Evolutionary conservation across 2,329 filamentous ascomycete species (phyloP).

Genomic region (Colletotrichum filicis): DNA sequence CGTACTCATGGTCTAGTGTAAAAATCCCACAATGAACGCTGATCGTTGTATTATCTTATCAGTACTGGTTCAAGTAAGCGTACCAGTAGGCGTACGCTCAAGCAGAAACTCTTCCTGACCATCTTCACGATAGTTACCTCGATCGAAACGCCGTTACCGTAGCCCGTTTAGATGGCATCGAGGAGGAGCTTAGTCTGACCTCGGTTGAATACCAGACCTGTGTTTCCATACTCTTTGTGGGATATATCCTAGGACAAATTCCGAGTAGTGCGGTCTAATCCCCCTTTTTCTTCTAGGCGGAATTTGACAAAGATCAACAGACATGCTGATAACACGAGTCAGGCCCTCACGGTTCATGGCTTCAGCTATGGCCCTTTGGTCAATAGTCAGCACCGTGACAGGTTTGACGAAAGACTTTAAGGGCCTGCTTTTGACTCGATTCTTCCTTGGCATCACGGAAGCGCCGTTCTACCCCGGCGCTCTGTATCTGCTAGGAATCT

Average conservation of each 20-base stretch:
- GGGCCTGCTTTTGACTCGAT: slow-evolving; percentile 46
- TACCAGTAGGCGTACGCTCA: not conserved
- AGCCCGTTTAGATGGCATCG: not conserved
- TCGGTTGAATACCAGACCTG: not conserved
- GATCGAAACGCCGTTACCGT: not conserved
- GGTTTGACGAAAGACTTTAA: not conserved
- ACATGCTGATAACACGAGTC: not conserved
- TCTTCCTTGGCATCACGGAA: slow-evolving; percentile 48
- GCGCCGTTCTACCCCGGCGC: slow-evolving; percentile 40
- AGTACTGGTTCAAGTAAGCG: not conserved
- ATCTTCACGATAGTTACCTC: not conserved
- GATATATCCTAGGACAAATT: not conserved
- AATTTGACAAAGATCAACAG: not conserved
- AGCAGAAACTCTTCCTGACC: not conserved
- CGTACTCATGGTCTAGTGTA: not conserved
- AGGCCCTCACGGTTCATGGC: not conserved
- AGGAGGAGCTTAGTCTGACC: not conserved
- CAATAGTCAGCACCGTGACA: not conserved
- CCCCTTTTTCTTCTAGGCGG: not conserved
- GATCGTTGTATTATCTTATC: not conserved
- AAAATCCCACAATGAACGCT: not conserved
- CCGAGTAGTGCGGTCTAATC: not conserved
- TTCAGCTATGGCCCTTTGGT: not conserved
- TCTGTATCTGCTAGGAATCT: slow-evolving; percentile 41
- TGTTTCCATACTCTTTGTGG: not conserved